Conservation (phyloP, 2,329 filamentous ascomycete species). For the Penicillium polonicum region DNA sequence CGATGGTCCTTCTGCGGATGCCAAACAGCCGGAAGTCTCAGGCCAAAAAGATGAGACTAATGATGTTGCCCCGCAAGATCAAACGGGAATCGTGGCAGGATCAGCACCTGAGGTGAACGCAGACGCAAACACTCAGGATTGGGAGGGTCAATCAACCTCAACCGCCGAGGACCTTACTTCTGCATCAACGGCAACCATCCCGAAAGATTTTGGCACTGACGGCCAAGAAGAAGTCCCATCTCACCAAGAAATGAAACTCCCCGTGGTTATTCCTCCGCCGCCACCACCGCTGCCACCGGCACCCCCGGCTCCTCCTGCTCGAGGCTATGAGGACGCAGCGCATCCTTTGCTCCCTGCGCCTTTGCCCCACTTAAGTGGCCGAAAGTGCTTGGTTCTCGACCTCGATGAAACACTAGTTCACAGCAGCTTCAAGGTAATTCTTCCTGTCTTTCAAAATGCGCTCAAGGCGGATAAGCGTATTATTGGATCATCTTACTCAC, state of each 20-base stretch:
- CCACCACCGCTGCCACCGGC: constrained; percentile 54
- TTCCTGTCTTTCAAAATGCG: not conserved
- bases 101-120: constrained; percentile 20
- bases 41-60: constrained; percentile 19
- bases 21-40: constrained; percentile 17
- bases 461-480: constrained; percentile 8
- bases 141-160: constrained; percentile 48
- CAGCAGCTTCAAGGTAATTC: constrained; percentile 90
- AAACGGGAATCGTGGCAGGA: constrained; percentile 9
- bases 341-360: constrained; percentile 78
- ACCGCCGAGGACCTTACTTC: constrained; percentile 63
- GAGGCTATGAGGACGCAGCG: constrained; percentile 45
- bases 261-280: constrained; percentile 56
- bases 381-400: constrained; percentile 93
- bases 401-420: constrained; percentile 96
- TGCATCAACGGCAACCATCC: constrained; percentile 44
- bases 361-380: constrained; percentile 73
- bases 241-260: constrained; percentile 44
- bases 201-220: constrained; percentile 32
- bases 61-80: constrained; percentile 1
- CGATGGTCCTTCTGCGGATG: constrained; percentile 27
- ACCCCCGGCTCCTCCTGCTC: constrained; percentile 27
- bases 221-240: constrained; percentile 45
- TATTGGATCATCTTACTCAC: constrained; percentile 20
- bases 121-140: constrained; percentile 16